Percentiles rank a stretch among this genome's conserved stretches.
These are phyloP conservation scores for Aspergillus sclerotialis DNA, from an alignment of 2,329 filamentous ascomycete genomes.

Conservation along the genomic window DNA sequence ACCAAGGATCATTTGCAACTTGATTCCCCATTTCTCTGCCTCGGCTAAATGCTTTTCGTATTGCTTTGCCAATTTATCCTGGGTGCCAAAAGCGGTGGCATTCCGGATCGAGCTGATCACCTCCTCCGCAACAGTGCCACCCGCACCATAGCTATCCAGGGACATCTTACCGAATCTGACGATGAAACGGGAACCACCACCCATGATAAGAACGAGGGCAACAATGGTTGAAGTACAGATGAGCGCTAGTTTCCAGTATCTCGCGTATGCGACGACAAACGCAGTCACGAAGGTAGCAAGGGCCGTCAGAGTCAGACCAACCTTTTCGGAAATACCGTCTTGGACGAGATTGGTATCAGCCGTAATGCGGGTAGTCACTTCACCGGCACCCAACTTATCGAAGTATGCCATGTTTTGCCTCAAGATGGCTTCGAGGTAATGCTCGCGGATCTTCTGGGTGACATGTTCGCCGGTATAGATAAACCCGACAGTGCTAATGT, in stretches of 20 bases:
- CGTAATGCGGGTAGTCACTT: constrained; percentile 90
- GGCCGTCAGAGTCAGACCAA: constrained; percentile 68
- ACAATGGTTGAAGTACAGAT: constrained; percentile 78
- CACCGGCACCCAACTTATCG: constrained; percentile 85
- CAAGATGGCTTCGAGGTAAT: constrained; percentile 78
- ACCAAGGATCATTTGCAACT: constrained; percentile 64
- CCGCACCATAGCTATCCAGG: constrained; percentile 71
- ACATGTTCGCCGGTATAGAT: constrained; percentile 81
- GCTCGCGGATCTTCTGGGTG: constrained; percentile 68
- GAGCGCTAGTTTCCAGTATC: constrained; percentile 87
- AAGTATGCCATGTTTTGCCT: constrained; percentile 88
- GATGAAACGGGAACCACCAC: constrained; percentile 63
- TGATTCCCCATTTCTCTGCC: constrained; percentile 70
- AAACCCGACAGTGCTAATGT: constrained; percentile 78
- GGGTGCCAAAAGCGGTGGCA: constrained; percentile 85
- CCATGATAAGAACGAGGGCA: constrained; percentile 73
- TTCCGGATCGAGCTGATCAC: constrained; percentile 91
- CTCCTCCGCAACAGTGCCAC: constrained; percentile 86
- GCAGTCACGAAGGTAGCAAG: constrained; percentile 78
- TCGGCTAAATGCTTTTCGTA: constrained; percentile 69
- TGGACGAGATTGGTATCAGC: constrained; percentile 90
- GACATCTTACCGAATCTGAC: constrained; percentile 74
- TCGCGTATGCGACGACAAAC: constrained; percentile 83
- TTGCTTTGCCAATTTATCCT: constrained; percentile 80
- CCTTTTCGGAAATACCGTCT: constrained; percentile 87